Percentiles rank a stretch among this genome's conserved stretches.
These are phyloP conservation scores for Ascocoryne sarcoides DNA, from an alignment of 2,329 filamentous ascomycete species.

Conservation along the genomic window DNA sequence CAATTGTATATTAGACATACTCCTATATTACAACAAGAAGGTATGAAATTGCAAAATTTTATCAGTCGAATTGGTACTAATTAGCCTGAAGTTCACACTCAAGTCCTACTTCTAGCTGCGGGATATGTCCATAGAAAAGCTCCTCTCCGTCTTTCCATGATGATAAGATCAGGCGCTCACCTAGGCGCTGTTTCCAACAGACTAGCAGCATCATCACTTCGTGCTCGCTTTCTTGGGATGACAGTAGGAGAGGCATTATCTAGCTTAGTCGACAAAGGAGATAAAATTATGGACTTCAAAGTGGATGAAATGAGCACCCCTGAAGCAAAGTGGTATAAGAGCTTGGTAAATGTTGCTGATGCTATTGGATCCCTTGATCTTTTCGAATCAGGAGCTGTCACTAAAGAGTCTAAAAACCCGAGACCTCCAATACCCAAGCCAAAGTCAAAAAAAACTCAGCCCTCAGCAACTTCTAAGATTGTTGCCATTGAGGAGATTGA, in stretches of 20 bases:
- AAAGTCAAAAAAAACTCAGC: conserved; percentile 21
- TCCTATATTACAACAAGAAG: conserved; percentile 80
- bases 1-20: conserved; percentile 79
- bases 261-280: conserved; percentile 49
- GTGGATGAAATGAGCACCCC: conserved; percentile 66
- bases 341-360: conserved; percentile 55
- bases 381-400: conserved; percentile 31
- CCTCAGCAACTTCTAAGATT: conserved; percentile 31
- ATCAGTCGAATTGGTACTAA: conserved; percentile 5
- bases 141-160: conserved; percentile 56
- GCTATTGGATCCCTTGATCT: conserved; percentile 47
- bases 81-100: conserved; percentile 57
- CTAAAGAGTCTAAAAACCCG: conserved; percentile 12
- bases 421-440: conserved; percentile 18
- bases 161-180: conserved; percentile 65
- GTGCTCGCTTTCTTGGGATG: conserved; percentile 80
- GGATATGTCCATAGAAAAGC: conserved; percentile 64
- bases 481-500: conserved; percentile 57
- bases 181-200: conserved; percentile 77
- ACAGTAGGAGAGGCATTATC: conserved; percentile 68
- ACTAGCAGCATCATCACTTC: conserved; percentile 64
- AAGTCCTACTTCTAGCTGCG: conserved; percentile 67
- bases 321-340: conserved; percentile 69
- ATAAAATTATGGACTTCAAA: conserved; percentile 72
- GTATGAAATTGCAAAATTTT: conserved; percentile 33